Base-by-base conservation (phyloP, 805 yeast species). In the Metschnikowia henanensis region DNA sequence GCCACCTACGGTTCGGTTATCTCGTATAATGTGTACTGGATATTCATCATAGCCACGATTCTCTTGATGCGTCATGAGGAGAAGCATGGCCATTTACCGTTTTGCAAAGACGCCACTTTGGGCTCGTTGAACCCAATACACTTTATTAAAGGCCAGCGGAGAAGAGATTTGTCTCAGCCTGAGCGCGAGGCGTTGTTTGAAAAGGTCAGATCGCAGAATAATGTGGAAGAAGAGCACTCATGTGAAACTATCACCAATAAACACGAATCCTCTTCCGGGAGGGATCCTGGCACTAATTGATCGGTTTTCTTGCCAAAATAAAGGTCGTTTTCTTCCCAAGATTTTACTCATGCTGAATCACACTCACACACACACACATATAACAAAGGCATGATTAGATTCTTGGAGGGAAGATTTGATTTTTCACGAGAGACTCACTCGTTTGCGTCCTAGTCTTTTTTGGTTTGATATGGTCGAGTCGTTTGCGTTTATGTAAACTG, bases 1-100 rank as follows among this genome's bases (percentile, higher is more conserved):
- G 98, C 97, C 47, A 89, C 96, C 53, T 79, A 87, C 62, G 96
- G 97, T 45, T 88, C 97, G 5, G 91, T 92, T 47, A 70, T 92
- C 41, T 80, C 91, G 37, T 92, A 92, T 75, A 90, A 89, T 70
- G 52, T 84, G 50, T 92, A 92, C 75, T 92, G 99, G 99, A 56
- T 91, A 42, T 65, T 68, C 31, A 62, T 89, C 43, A 84, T 85
- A 49, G 49, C 70, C 18, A 66, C 75, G 29, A 60, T 92, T 35
- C 40, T 60, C 15, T 66, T 83, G 54, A 80, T 92, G 89, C 68
- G 83, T 51, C 90, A 59, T 68, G 94, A 88, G 73, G 99, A 92
- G 77, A 87, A 74, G 67, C 66, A 66, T 20, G 96, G 96, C 18
- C 91, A 84, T 64, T 73, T 86, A 66, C 91, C 96, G 64, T 81